A percentile compares a stretch with the other conserved stretches of the same genome.
Conservation (phyloP, 2,329 filamentous ascomycete species). For the Cercospora sp. region DNA sequence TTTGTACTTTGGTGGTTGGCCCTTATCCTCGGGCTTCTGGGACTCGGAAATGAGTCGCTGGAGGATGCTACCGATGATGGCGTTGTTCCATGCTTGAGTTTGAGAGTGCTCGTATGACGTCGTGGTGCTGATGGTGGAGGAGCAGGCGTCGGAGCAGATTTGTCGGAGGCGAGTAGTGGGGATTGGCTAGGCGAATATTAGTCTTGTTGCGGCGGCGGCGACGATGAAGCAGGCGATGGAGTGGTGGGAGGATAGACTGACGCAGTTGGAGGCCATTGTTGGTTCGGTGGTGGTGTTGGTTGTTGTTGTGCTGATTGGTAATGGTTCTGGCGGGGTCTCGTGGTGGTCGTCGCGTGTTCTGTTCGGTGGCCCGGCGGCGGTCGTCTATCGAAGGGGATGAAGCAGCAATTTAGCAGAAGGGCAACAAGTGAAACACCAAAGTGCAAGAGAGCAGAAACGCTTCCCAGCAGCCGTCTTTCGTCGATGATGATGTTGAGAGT, state of each 20-base stretch:
- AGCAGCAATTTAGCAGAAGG: background rate
- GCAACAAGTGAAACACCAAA: background rate
- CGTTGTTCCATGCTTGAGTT: slow-evolving; percentile 85
- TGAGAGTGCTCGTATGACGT: slow-evolving; percentile 84
- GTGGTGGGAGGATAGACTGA: slow-evolving; percentile 15
- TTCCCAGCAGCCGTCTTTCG: background rate
- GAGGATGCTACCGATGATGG: slow-evolving; percentile 83
- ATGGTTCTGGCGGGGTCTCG: background rate
- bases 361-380: background rate
- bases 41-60: slow-evolving; percentile 71
- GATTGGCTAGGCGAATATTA: slow-evolving; percentile 64
- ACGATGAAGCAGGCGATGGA: slow-evolving; percentile 4
- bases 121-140: slow-evolving; percentile 69
- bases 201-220: background rate
- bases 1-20: slow-evolving; percentile 70
- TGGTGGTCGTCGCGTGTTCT: slow-evolving; percentile 1
- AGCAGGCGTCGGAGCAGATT: slow-evolving; percentile 84
- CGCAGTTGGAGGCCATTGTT: slow-evolving; percentile 22
- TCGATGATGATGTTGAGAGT: background rate
- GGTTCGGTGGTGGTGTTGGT: background rate
- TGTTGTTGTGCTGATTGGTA: background rate
- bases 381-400: background rate
- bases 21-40: slow-evolving; percentile 29
- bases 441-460: background rate
- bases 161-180: slow-evolving; percentile 75